Evolutionary conservation across 2,329 filamentous ascomycete genomes (phyloP).

Genomic region (Fusarium tjaetaba): DNA sequence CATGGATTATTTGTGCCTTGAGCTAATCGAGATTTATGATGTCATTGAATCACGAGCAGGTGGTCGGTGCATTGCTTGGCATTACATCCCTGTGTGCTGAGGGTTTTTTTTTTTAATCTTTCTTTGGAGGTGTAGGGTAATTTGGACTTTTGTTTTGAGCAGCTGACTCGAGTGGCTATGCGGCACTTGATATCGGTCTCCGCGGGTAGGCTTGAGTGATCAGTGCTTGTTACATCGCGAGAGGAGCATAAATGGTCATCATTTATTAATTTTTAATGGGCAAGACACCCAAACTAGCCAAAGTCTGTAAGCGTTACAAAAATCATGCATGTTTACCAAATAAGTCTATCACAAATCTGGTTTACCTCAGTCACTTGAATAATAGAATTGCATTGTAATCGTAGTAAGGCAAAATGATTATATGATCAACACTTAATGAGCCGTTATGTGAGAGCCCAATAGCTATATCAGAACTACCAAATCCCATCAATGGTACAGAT

Average conservation of each 20-base stretch:
- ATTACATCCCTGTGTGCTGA: not conserved
- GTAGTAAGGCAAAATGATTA: fast-evolving
- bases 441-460: fast-evolving
- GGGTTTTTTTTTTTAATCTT: not conserved
- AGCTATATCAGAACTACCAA: too few species aligned
- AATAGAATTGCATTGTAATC: too few species aligned
- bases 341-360: too few species aligned
- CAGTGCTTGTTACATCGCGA: not conserved
- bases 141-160: not conserved
- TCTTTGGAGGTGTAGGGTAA: not conserved
- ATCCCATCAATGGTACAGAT: not conserved
- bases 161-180: not conserved
- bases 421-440: fast-evolving
- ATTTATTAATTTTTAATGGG: fast-evolving
- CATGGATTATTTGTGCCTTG: not conserved
- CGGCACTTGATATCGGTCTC: not conserved
- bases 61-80: not conserved
- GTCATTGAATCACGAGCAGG: not conserved
- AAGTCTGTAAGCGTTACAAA: too few species aligned
- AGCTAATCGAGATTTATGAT: not conserved
- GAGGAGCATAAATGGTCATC: too few species aligned
- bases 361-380: too few species aligned
- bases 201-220: not conserved
- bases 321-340: fast-evolving
- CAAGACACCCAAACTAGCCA: not conserved